Percentiles rank a stretch among this genome's conserved stretches.
These are phyloP conservation scores for Falciphora oryzae DNA, from an alignment of 2,329 filamentous ascomycete genomes.

Conservation along the genomic window DNA sequence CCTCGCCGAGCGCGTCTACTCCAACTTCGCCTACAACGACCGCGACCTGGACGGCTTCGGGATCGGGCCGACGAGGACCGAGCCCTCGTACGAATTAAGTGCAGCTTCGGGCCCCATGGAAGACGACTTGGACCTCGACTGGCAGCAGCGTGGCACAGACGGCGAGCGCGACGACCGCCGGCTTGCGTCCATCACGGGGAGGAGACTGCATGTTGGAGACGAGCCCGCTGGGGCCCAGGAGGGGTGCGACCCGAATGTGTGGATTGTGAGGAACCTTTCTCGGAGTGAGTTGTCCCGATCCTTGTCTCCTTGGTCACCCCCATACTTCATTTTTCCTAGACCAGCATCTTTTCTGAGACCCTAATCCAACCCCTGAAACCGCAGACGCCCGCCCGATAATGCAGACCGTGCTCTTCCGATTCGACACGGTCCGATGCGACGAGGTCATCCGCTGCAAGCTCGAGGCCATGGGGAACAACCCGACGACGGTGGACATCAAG, in stretches of 20 bases:
- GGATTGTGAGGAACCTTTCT: constrained; percentile 5
- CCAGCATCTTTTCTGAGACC: neutral
- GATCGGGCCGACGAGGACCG: constrained; percentile 1
- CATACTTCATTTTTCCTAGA: neutral
- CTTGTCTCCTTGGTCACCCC: neutral
- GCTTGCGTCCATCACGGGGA: neutral
- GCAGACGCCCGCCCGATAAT: neutral
- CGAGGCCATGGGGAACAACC: constrained; percentile 9
- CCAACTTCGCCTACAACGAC: constrained; percentile 1
- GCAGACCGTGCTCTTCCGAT: neutral
- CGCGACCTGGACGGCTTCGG: neutral
- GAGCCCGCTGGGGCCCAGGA: neutral
- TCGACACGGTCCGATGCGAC: constrained; percentile 3
- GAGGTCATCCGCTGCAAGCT: constrained; percentile 16
- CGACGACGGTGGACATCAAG: constrained; percentile 13
- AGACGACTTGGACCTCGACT: too few species aligned
- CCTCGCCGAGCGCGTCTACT: neutral
- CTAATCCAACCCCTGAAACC: neutral
- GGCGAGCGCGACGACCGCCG: neutral
- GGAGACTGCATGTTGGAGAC: neutral
- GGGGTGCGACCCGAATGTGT: neutral
- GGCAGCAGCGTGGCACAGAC: neutral
- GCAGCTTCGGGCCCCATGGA: neutral
- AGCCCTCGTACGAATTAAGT: neutral
- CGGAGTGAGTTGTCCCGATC: neutral